Evolutionary conservation across 1,139 yeast genomes (phyloP), one percentile per base, ranked within the genome.

Genomic region (Diutina sp.): DNA sequence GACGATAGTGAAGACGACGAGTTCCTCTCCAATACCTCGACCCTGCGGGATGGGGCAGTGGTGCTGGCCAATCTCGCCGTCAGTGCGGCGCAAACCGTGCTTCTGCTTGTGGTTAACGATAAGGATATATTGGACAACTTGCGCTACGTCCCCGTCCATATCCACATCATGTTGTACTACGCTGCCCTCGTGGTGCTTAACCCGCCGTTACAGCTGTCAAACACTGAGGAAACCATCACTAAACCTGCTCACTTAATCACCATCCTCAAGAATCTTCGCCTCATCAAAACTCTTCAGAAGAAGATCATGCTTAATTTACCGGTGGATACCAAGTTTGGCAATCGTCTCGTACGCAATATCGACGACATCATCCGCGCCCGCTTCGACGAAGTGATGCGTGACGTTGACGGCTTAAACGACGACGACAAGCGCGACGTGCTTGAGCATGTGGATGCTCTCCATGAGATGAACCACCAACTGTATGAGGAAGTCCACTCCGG

Each of bases 151-250:
- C 90, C 90, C 0, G 81, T 84, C 14, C 90, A 85, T 65, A 82
- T 85, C 47, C 88, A 84, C 63, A 77, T 85, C 56, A 84, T 85
- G 89, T 69, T 84, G 21, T 84, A 84, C 63, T 84, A 84, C 63
- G 87, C 90, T 0, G 85, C 86, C 0, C 67, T 84, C 57, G 66
- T 84, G 45, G 67, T 84, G 9, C 69, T 84, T 38, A 78, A 79
- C 60, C 82, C 84, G 3, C 81, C 80, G 1, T 50, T 55, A 12
- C 53, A 53, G 5, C 35, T 46, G 8, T 9, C 29, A 2, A 54
- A 55, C 28, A 41, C 41, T 11, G 18, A 11, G 18, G 54, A 50
- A 48, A 67, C 61, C 56, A 56, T 58, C 55, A 60, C 63, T 54
- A 59, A 65, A 6, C 61, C 61, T 30, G 62, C 62, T 0, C 63